Evolutionary conservation across 345 rosid species (phyloP), one percentile per base, ranked within the genome.

Genomic region (Hibiscus syriacus): DNA sequence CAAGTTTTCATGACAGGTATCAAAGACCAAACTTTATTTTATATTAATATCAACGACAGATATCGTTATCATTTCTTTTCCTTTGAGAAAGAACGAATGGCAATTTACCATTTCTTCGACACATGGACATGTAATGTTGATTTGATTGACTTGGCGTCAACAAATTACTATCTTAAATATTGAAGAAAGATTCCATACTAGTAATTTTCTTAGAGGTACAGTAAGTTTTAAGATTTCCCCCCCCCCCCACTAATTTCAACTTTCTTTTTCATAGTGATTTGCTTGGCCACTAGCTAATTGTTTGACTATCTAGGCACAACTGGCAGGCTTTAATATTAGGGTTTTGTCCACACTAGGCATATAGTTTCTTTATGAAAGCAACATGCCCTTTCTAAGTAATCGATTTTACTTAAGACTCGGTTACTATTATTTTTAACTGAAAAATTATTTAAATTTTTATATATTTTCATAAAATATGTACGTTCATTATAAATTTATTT

Each of bases 251-350:
- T 34, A 17, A 59, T 17, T 36, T 59, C 64, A 17, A 58, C 45
- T 52, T 58, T 19, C n/a, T n/a, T 55, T 19, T 9, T 41, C 16
- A 58, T 32, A 17, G 45, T 58, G 45, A 38, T 22, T 61, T 61
- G 32, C 66, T n/a, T n/a, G n/a, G n/a, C n/a, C n/a, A n/a, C n/a
- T n/a, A n/a, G n/a, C n/a, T n/a, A n/a, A n/a, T n/a, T n/a, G n/a
- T n/a, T n/a, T n/a, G n/a, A n/a, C 19, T 19, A 41, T 41, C 11
- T 62, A 62, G 52, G 22, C 67, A 60, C 65, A 60, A 60, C 9
- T 60, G 45, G 64, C 64, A 38, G 8, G 43, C 22, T 14, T 60
- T 36, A 10, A 20, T 11, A 38, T 34, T 58, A 61, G 66, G 67
- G 67, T 23, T 62, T 62, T 62, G 67, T 41, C 50, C 34, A 25